Evolutionary conservation across 2,329 filamentous ascomycete genomes (phyloP), one percentile per base, ranked within the genome.

Genomic region (Amauroascus niger): DNA sequence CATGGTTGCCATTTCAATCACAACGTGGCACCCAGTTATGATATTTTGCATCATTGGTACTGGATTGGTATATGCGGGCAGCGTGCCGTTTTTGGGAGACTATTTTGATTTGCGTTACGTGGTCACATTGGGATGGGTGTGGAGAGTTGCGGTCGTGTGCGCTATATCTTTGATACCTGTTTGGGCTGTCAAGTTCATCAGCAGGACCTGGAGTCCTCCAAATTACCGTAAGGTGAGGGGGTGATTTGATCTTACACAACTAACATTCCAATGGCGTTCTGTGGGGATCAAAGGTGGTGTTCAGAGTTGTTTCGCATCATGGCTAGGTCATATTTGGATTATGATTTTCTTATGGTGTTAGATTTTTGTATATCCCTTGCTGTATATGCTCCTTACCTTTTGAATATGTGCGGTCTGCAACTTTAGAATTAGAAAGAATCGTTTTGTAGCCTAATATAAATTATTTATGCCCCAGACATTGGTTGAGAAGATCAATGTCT

Each of bases 1-100:
- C 62, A 98, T 98, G 94, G 93, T 97, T 1, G 91, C 90, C 2
- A 88, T 95, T 55, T 87, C 95, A 67, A 87, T 98, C 62, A 95
- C 88, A 2, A 98, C 93, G 0, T 98, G 93, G 93, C 93, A 97
- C 69, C 86, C 86, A 37, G 77, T 91, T 58, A 97, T 97, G 90
- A 84, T 95, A 52, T 73, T 87, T 49, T 84, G 79, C 60, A 86
- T 97, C 57, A 64, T 95, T 5, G 90, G 88, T 13, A 98, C 93
- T 0, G 84, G 87, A 43, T 67, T 85, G 26, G 68, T 91, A n/a
- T 98, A 87, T 64, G 75, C 90, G 24, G 88, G 82, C 2, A 88
- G 82, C 37, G 76, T 97, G 18, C 93, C 93, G 1, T 95, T 96
- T 63, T 70, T 98, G 20, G 86, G 85, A 2, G 78, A 78, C n/a